phyloP scores from a whole-genome alignment of 352 stramenopile genomes.

The Globisporangium orthogonon region DNA sequence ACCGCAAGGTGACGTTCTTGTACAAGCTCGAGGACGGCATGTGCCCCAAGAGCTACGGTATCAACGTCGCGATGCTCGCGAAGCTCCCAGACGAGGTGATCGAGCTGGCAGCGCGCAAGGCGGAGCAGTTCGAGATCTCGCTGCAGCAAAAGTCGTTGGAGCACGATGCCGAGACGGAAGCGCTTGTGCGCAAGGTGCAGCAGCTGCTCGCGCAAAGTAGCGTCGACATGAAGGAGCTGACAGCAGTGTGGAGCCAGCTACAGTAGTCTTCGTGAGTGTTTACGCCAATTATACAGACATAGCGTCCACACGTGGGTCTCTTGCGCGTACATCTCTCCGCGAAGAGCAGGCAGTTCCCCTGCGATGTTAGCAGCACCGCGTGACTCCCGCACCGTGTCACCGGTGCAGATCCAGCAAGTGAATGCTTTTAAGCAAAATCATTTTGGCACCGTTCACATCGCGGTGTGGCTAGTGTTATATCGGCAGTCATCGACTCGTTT shows the following conservation, averaged over 20 bases:
- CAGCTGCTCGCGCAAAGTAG: constrained; percentile 7
- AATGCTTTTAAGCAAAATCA: too few relatives aligned
- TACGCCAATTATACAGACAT: background rate
- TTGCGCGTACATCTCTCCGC: too few relatives aligned
- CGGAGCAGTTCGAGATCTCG: constrained; percentile 84
- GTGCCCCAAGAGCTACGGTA: constrained; percentile 98
- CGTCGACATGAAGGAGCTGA: constrained; percentile 15
- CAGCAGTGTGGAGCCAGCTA: constrained; percentile 15
- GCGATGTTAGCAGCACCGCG: too few relatives aligned
- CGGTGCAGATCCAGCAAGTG: too few relatives aligned
- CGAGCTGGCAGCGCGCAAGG: constrained; percentile 86
- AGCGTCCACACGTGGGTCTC: background rate
- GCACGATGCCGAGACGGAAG: constrained; percentile 23
- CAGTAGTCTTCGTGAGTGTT: background rate
- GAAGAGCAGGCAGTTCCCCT: too few relatives aligned
- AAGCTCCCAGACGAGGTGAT: constrained; percentile 95
- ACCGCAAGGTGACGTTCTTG: constrained; percentile 97
- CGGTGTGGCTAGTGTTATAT: too few relatives aligned
- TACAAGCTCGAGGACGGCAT: constrained; percentile 97
- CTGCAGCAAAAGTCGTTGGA: constrained; percentile 36
- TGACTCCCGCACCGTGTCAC: too few relatives aligned
- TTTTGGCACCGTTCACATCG: too few relatives aligned
- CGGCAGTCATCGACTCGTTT: too few relatives aligned
- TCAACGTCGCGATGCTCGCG: constrained; percentile 98
- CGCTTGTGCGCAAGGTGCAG: constrained; percentile 20